Evolutionary conservation across 192 early-diverging fungal genomes (phyloP).

Genomic region (Chytriomyces hyalinus): DNA sequence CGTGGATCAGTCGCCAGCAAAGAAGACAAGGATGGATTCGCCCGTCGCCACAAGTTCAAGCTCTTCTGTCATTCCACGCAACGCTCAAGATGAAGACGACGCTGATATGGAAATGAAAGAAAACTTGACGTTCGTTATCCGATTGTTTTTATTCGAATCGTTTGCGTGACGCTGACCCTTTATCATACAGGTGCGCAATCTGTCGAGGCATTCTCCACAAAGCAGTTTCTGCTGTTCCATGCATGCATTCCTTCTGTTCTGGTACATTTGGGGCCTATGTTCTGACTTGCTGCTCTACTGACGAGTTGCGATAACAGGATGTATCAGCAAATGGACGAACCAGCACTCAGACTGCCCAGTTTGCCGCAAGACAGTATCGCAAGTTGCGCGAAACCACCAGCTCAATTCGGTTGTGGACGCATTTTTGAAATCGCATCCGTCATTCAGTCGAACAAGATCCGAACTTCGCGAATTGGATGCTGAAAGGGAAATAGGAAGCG

Average conservation of each 20-base stretch:
- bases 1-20: too few species aligned
- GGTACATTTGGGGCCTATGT: neutral
- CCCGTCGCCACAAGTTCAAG: too few species aligned
- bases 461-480: conserved; percentile 34
- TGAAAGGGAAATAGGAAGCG: conserved; percentile 14
- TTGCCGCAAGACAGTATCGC: conserved; percentile 27
- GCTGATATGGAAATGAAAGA: conserved; percentile 11
- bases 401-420: conserved; percentile 29
- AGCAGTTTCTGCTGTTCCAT: conserved; percentile 28
- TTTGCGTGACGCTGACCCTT: neutral
- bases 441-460: neutral
- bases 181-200: conserved; percentile 26
- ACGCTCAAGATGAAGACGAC: neutral
- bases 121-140: neutral
- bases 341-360: conserved; percentile 27
- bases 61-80: too few species aligned
- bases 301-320: neutral
- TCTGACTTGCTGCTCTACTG: too few species aligned
- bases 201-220: conserved; percentile 40
- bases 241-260: conserved; percentile 45
- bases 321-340: conserved; percentile 32
- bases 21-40: too few species aligned
- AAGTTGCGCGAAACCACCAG: conserved; percentile 35
- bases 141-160: neutral
- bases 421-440: conserved; percentile 25